Evolutionary conservation across 768 basidiomycete species (phyloP).

Genomic region (Suillus luteus): DNA sequence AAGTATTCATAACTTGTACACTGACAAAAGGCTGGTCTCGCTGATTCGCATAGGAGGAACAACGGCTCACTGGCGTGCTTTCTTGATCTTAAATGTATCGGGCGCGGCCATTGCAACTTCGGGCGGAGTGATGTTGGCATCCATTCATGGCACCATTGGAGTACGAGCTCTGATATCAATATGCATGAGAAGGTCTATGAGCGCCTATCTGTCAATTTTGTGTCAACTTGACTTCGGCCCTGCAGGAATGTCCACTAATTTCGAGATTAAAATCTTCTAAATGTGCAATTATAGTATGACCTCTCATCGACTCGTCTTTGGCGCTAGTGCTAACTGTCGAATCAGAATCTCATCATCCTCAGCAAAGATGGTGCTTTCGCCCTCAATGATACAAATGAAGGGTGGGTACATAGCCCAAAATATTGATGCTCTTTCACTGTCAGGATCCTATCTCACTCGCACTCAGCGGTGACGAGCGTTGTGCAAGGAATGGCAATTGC

Average conservation of each 20-base stretch:
- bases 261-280: not conserved
- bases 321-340: not conserved
- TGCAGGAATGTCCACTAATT: not conserved
- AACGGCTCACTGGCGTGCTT: not conserved
- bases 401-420: conserved; percentile 5
- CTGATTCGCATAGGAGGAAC: not conserved
- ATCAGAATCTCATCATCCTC: not conserved
- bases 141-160: not conserved
- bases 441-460: not conserved
- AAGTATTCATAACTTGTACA: not conserved
- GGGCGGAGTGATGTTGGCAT: not conserved
- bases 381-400: conserved; percentile 8
- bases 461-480: conserved; percentile 14
- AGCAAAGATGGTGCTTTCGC: not conserved
- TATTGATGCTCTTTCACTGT: not conserved
- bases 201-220: conserved; percentile 2
- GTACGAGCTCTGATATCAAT: not conserved
- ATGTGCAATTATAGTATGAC: not conserved
- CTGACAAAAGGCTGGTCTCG: not conserved
- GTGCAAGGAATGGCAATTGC: conserved; percentile 23
- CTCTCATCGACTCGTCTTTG: not conserved
- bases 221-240: conserved; percentile 1
- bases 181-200: not conserved
- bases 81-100: not conserved
- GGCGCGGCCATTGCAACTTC: not conserved